Evolutionary conservation across 768 basidiomycete species (phyloP).

Genomic region (Rhodotorula kratochvilovae): DNA sequence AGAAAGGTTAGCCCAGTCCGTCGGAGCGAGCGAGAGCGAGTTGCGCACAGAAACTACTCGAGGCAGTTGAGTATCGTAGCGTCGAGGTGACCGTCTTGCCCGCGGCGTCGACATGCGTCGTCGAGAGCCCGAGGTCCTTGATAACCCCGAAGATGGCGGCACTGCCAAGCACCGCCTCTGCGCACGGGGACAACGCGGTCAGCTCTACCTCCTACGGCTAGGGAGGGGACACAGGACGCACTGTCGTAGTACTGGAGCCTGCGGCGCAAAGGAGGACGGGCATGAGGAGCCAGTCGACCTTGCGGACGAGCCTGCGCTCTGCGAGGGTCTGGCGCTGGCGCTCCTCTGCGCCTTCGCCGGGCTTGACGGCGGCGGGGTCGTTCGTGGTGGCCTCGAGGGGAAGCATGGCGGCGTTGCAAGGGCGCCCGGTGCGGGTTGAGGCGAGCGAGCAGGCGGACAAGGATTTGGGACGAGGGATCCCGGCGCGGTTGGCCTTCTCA

Average conservation of each 20-base stretch:
- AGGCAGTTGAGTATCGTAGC: constrained; percentile 24
- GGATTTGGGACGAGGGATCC: too few relatives aligned
- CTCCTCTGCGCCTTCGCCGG: not conserved
- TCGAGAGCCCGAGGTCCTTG: constrained; percentile 29
- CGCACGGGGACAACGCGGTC: not conserved
- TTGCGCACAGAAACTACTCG: constrained; percentile 15
- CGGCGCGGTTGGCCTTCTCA: too few relatives aligned
- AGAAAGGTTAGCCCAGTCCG: not conserved
- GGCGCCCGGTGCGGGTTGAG: not conserved
- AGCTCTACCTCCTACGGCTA: not conserved
- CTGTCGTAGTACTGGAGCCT: constrained; percentile 33
- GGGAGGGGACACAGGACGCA: not conserved
- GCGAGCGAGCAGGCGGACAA: not conserved
- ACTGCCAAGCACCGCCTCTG: constrained; percentile 9
- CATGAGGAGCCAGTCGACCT: constrained; percentile 34
- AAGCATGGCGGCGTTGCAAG: not conserved
- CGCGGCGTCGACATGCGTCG: constrained; percentile 19
- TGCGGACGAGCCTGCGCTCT: constrained; percentile 21
- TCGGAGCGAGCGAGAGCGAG: not conserved
- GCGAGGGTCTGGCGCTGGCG: not conserved
- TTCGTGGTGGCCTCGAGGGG: not conserved
- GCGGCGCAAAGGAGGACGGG: constrained; percentile 7
- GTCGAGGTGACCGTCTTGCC: constrained; percentile 21
- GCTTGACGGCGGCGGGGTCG: constrained; percentile 1
- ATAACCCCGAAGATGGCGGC: constrained; percentile 36